phyloP scores from a whole-genome alignment of 495 filamentous ascomycete species.

The Umbilicaria muhlenbergii region DNA sequence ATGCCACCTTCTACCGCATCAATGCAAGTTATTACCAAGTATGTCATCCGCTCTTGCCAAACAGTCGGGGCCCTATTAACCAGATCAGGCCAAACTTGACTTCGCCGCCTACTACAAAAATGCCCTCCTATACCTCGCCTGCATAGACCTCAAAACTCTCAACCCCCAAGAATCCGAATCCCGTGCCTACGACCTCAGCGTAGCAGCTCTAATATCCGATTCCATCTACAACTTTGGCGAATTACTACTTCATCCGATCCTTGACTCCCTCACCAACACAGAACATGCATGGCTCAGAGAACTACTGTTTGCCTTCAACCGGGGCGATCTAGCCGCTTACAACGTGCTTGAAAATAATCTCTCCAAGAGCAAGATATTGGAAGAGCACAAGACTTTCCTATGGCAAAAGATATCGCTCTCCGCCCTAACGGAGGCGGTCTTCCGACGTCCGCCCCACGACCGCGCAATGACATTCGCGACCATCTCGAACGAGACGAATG shows the following conservation, averaged over 20 bases:
- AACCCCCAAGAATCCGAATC: slow-evolving; percentile 51
- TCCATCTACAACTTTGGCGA: slow-evolving; percentile 99
- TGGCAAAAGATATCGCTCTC: slow-evolving; percentile 96
- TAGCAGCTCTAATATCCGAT: slow-evolving; percentile 84
- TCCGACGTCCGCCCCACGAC: slow-evolving; percentile 88
- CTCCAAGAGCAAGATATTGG: slow-evolving; percentile 58
- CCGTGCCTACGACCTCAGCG: slow-evolving; percentile 80
- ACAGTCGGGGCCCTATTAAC: neutral
- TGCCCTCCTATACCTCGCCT: slow-evolving; percentile 94
- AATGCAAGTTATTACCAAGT: slow-evolving; percentile 91
- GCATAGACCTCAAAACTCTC: slow-evolving; percentile 69
- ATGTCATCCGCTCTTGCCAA: slow-evolving; percentile 3
- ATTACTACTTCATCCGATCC: slow-evolving; percentile 90
- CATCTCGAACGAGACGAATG: slow-evolving; percentile 84
- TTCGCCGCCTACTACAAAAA: slow-evolving; percentile 95
- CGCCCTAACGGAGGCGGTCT: slow-evolving; percentile 90
- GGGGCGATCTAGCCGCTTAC: slow-evolving; percentile 79
- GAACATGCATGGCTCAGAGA: slow-evolving; percentile 72
- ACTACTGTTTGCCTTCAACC: slow-evolving; percentile 93
- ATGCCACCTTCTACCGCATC: slow-evolving; percentile 91
- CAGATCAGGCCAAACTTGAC: slow-evolving; percentile 53
- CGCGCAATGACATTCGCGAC: slow-evolving; percentile 80
- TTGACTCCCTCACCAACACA: slow-evolving; percentile 59
- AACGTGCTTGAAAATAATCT: slow-evolving; percentile 67
- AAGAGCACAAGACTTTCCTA: slow-evolving; percentile 64